phyloP scores from a whole-genome alignment of 2,329 filamentous ascomycete species.

The Myotisia sp. region DNA sequence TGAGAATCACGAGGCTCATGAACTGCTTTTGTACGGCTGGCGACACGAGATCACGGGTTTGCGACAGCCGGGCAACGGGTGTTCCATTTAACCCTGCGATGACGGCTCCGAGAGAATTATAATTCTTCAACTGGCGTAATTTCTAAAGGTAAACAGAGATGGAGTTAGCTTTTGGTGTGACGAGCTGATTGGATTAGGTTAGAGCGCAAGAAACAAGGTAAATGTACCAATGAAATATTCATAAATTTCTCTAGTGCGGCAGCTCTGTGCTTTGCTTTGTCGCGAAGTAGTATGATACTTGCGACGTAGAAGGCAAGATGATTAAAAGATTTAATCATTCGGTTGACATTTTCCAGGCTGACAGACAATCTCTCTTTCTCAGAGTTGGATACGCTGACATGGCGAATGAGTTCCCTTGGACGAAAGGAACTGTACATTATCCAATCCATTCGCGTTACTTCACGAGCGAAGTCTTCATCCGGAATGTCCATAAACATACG shows the following conservation, averaged over 20 bases:
- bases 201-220: neutral
- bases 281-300: slow-evolving; percentile 72
- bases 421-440: slow-evolving; percentile 93
- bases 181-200: neutral
- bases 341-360: slow-evolving; percentile 72
- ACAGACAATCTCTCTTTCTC: slow-evolving; percentile 48
- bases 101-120: slow-evolving; percentile 88
- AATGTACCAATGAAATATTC: slow-evolving; percentile 52
- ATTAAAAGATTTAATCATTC: slow-evolving; percentile 89
- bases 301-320: slow-evolving; percentile 70
- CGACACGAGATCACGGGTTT: slow-evolving; percentile 64
- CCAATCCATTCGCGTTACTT: slow-evolving; percentile 94
- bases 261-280: slow-evolving; percentile 90
- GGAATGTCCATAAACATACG: slow-evolving; percentile 77
- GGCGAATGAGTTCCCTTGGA: slow-evolving; percentile 80
- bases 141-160: slow-evolving; percentile 35
- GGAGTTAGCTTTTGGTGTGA: slow-evolving; percentile 7
- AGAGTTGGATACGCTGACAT: slow-evolving; percentile 57
- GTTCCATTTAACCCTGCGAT: slow-evolving; percentile 84
- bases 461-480: slow-evolving; percentile 73
- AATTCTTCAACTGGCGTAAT: slow-evolving; percentile 85
- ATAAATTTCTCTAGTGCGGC: slow-evolving; percentile 92
- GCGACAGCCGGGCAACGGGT: slow-evolving; percentile 65
- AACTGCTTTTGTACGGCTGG: slow-evolving; percentile 65
- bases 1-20: slow-evolving; percentile 73